These are phyloP conservation scores for Entomophthora muscae DNA, from an alignment of 371 early-diverging fungal species.

Conservation along the genomic window DNA sequence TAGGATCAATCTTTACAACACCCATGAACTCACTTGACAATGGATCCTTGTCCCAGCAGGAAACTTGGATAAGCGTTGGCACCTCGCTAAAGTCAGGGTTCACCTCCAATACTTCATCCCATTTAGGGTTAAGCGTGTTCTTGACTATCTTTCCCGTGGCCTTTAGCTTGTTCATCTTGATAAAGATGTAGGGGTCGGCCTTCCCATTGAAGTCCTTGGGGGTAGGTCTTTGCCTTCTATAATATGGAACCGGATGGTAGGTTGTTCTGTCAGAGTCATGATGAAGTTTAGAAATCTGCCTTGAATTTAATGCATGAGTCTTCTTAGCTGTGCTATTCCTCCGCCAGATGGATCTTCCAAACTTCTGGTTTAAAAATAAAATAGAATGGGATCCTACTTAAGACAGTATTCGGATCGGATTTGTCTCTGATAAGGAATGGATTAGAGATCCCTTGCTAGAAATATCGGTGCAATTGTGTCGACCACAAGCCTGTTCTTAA, in stretches of 20 bases:
- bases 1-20: conserved; percentile 29
- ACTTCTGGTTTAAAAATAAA: too few species aligned
- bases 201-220: conserved; percentile 12
- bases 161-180: conserved; percentile 8
- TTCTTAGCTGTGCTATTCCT: too few species aligned
- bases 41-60: conserved; percentile 40
- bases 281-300: too few species aligned
- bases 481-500: too few species aligned
- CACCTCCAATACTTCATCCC: conserved; percentile 54
- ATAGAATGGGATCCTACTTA: too few species aligned
- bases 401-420: too few species aligned
- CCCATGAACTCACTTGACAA: conserved; percentile 41
- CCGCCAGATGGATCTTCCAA: too few species aligned
- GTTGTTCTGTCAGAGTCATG: background rate
- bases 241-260: conserved; percentile 7
- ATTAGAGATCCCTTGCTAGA: too few species aligned
- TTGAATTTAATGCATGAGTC: too few species aligned
- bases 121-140: conserved; percentile 49
- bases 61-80: conserved; percentile 23
- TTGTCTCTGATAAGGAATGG: too few species aligned
- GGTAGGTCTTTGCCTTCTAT: conserved; percentile 10
- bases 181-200: conserved; percentile 10
- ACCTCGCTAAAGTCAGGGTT: conserved; percentile 23
- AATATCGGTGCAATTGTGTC: too few species aligned
- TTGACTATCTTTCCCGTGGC: conserved; percentile 31